Conservation (phyloP, 2,329 filamentous ascomycete species). For the Parascedosporium putredinis region DNA sequence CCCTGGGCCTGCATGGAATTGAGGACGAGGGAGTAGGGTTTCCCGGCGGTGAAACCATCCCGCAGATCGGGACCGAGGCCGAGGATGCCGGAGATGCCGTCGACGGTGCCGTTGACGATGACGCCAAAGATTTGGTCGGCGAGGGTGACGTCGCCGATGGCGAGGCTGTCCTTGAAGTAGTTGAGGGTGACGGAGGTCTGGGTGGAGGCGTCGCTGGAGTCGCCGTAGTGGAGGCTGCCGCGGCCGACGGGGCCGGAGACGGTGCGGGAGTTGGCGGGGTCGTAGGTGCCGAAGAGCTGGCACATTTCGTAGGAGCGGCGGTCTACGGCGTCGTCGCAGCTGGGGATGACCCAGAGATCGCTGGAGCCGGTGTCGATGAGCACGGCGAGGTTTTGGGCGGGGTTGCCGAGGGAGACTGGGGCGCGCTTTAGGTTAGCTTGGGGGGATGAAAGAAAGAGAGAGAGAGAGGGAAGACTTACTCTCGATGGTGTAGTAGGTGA, state of each 20-base stretch:
- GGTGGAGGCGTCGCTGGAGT: slow-evolving; percentile 23
- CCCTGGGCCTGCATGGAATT: slow-evolving; percentile 36
- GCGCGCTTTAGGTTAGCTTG: background rate
- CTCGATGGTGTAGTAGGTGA: slow-evolving; percentile 29
- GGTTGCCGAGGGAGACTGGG: slow-evolving; percentile 31
- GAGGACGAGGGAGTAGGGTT: slow-evolving; percentile 43
- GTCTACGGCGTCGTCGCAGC: slow-evolving; percentile 29
- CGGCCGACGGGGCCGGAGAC: slow-evolving; percentile 24
- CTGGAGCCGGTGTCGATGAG: slow-evolving; percentile 42
- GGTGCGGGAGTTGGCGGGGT: slow-evolving; percentile 30
- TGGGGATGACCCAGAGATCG: slow-evolving; percentile 45
- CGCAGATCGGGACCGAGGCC: slow-evolving; percentile 34
- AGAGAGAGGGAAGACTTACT: slow-evolving; percentile 17
- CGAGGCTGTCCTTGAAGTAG: slow-evolving; percentile 36
- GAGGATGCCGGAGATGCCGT: slow-evolving; percentile 41
- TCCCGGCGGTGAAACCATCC: slow-evolving; percentile 24
- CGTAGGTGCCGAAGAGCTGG: slow-evolving; percentile 30
- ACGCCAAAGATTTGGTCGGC: slow-evolving; percentile 40
- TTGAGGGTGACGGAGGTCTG: slow-evolving; percentile 28
- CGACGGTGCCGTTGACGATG: slow-evolving; percentile 23
- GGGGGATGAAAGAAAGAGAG: background rate
- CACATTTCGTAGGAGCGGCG: slow-evolving; percentile 26
- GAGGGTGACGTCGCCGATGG: slow-evolving; percentile 31
- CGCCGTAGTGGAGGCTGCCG: slow-evolving; percentile 29
- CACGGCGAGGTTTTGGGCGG: slow-evolving; percentile 32